A percentile compares a stretch with the other conserved stretches of the same genome.
Evolutionary conservation across 2,329 filamentous ascomycete species (phyloP).

Genomic region (Aspergillus cejpii): DNA sequence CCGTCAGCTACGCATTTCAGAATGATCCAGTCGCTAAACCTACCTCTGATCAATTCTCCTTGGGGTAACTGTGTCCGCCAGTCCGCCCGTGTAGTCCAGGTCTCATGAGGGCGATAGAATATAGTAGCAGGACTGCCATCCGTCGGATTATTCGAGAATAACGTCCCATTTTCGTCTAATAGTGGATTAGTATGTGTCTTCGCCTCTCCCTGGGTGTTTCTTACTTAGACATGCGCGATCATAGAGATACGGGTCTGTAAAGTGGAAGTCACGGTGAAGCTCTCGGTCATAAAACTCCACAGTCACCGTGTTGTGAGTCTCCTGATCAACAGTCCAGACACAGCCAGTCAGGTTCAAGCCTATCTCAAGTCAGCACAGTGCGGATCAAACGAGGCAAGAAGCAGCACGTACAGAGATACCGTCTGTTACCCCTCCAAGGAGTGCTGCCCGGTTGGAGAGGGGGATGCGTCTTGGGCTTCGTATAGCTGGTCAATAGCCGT

Average conservation of each 20-base stretch:
- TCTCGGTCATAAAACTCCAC: constrained; percentile 97
- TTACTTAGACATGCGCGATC: constrained; percentile 86
- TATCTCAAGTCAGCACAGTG: constrained; percentile 26
- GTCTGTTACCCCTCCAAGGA: constrained; percentile 88
- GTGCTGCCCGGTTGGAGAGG: constrained; percentile 92
- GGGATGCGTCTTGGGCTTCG: constrained; percentile 65
- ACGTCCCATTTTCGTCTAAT: constrained; percentile 65
- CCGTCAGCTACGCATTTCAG: not conserved
- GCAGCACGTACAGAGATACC: constrained; percentile 64
- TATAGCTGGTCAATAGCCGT: constrained; percentile 44
- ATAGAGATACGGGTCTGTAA: constrained; percentile 91
- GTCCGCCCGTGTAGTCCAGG: constrained; percentile 84
- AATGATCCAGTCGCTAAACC: constrained; percentile 4
- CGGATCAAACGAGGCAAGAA: not conserved
- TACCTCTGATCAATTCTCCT: constrained; percentile 69
- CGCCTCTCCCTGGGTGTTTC: constrained; percentile 13
- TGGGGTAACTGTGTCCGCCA: constrained; percentile 83
- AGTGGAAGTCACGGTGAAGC: constrained; percentile 88
- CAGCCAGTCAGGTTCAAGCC: constrained; percentile 83
- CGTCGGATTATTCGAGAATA: constrained; percentile 73
- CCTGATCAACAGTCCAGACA: constrained; percentile 95
- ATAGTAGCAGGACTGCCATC: constrained; percentile 66
- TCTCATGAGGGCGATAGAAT: constrained; percentile 96
- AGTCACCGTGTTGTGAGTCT: constrained; percentile 85
- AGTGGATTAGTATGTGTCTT: constrained; percentile 19